Percentiles rank a stretch among this genome's conserved stretches.
These are phyloP conservation scores for Jamesozyma gamospora DNA, from an alignment of 805 yeast species.

Conservation along the genomic window DNA sequence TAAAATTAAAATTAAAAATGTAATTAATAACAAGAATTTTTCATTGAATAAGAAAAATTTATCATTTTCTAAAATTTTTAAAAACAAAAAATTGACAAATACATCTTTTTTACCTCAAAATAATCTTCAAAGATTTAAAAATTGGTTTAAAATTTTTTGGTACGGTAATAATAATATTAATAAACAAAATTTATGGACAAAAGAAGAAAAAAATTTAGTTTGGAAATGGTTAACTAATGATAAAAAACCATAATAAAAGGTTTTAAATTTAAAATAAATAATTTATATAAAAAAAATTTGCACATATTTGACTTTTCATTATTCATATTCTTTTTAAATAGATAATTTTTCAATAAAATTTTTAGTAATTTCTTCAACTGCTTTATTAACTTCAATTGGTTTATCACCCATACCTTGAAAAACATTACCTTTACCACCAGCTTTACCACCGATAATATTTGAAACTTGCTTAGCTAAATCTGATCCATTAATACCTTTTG, in stretches of 20 bases:
- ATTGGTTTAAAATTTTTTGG: conserved; percentile 13
- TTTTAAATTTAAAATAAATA: too few species aligned
- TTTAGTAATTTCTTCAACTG: conserved; percentile 59
- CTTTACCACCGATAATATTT: conserved; percentile 80
- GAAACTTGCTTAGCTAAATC: conserved; percentile 67
- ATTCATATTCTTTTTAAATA: conserved; percentile 10
- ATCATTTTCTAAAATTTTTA: too few species aligned
- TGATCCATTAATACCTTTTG: conserved; percentile 62
- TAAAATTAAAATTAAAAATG: neutral
- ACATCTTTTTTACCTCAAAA: too few species aligned
- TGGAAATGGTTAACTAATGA: conserved; percentile 50
- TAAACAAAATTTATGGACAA: conserved; percentile 7
- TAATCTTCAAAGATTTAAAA: conserved; percentile 5
- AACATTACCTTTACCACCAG: conserved; percentile 96
- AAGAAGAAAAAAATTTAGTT: conserved; percentile 36
- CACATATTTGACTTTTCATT: neutral
- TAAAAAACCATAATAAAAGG: conserved; percentile 21
- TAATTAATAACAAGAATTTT: neutral
- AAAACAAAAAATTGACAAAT: too few species aligned
- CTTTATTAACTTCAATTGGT: conserved; percentile 55
- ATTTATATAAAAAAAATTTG: neutral
- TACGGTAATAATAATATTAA: conserved; percentile 8
- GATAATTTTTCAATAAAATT: conserved; percentile 49
- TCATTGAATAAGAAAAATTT: neutral
- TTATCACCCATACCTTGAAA: conserved; percentile 96